Conservation (phyloP, 1,284 basidiomycete genomes). For the Coniferiporia sulphurascens region DNA sequence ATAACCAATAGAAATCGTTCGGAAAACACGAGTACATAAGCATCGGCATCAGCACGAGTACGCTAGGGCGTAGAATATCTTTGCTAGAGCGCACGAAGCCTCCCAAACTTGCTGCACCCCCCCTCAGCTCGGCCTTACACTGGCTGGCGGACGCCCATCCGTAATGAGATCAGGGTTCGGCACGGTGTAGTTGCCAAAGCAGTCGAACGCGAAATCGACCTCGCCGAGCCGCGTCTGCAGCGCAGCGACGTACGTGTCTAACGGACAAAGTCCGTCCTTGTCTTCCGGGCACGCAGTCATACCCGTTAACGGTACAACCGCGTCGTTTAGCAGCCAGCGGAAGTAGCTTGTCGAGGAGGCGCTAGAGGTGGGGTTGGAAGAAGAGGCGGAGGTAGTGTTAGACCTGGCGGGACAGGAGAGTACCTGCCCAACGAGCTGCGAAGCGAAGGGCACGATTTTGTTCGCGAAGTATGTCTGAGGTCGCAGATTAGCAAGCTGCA, state of each 20-base stretch:
- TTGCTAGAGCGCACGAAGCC: too few relatives aligned
- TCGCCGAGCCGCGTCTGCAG: constrained; percentile 44
- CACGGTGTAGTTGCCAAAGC: constrained; percentile 41
- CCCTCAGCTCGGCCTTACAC: constrained; percentile 4
- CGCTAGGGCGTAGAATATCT: too few relatives aligned
- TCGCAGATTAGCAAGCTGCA: neutral
- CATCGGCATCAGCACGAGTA: too few relatives aligned
- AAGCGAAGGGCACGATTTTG: constrained; percentile 49
- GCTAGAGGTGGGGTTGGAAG: too few relatives aligned
- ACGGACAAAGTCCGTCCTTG: constrained; percentile 49
- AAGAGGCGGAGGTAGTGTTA: neutral
- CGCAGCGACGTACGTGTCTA: constrained; percentile 46
- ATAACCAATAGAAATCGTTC: too few relatives aligned
- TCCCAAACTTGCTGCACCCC: too few relatives aligned
- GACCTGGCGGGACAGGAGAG: constrained; percentile 42
- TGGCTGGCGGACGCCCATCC: constrained; percentile 33
- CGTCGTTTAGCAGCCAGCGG: constrained; percentile 54
- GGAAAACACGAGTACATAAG: too few relatives aligned
- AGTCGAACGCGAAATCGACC: constrained; percentile 39
- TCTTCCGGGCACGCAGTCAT: constrained; percentile 47
- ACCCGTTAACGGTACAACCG: constrained; percentile 57
- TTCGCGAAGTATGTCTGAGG: constrained; percentile 41
- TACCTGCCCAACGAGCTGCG: constrained; percentile 57
- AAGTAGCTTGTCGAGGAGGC: constrained; percentile 35
- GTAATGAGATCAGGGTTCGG: constrained; percentile 35